phyloP scores from a whole-genome alignment of 148 eudicot species.

The Chenopodium berlandieri region DNA sequence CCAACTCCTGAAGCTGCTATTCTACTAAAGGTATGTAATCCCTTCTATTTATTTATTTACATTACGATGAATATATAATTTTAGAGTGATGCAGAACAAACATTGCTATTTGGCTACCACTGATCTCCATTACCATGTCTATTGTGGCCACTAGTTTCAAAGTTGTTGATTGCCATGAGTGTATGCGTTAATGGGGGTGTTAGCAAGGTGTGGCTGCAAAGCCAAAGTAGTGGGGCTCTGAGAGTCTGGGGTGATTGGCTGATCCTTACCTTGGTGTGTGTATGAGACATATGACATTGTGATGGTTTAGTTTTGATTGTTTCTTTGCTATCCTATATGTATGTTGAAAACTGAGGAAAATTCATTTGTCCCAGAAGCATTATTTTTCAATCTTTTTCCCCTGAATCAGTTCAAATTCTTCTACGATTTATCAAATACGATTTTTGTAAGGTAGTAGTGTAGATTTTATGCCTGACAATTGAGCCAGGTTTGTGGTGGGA shows the following conservation, averaged over 20 bases:
- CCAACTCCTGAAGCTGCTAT: background rate
- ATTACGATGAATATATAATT: background rate
- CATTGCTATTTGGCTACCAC: background rate
- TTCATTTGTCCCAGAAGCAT: background rate
- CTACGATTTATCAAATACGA: no score
- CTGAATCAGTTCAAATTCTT: no score
- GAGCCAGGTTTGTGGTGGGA: no score
- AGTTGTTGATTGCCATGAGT: background rate
- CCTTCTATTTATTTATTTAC: background rate
- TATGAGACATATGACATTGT: background rate
- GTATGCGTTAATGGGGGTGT: background rate
- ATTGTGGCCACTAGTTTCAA: background rate
- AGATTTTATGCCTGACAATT: no score
- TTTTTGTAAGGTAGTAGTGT: no score
- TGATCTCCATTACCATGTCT: background rate
- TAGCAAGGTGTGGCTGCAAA: no score
- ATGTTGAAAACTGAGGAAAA: background rate
- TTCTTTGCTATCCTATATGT: background rate
- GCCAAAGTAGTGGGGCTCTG: background rate
- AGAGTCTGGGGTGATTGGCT: background rate
- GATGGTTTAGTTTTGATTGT: background rate
- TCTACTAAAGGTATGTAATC: background rate
- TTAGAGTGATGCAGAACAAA: background rate
- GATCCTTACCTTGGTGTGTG: background rate
- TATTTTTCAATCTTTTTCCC: no score